Evolutionary conservation across 2,329 filamentous ascomycete species (phyloP).

Genomic region (Colletotrichum sp.): DNA sequence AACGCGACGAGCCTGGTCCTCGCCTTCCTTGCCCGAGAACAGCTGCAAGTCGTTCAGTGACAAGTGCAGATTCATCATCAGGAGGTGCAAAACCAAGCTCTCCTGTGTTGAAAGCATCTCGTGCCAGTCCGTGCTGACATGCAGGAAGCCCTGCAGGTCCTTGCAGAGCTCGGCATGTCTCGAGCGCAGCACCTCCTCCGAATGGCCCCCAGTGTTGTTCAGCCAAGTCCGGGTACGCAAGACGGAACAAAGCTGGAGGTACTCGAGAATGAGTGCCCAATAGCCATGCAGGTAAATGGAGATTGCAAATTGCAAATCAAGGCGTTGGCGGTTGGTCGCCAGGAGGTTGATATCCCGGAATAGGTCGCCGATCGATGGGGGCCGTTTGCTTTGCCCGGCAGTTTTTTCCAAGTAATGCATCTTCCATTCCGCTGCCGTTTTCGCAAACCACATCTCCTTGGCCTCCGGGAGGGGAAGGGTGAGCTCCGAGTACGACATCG

Average conservation of each 20-base stretch:
- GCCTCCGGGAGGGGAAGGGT: slow-evolving; percentile 68
- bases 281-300: slow-evolving; percentile 69
- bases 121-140: slow-evolving; percentile 46
- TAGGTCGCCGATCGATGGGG: slow-evolving; percentile 60
- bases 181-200: slow-evolving; percentile 53
- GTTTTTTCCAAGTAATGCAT: slow-evolving; percentile 54
- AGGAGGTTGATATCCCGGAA: slow-evolving; percentile 62
- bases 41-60: slow-evolving; percentile 70
- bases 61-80: slow-evolving; percentile 69
- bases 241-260: slow-evolving; percentile 62
- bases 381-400: slow-evolving; percentile 41
- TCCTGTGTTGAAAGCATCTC: slow-evolving; percentile 50
- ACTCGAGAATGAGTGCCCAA: slow-evolving; percentile 71
- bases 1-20: slow-evolving; percentile 66
- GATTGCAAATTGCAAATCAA: slow-evolving; percentile 63
- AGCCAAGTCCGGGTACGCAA: slow-evolving; percentile 53
- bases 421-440: slow-evolving; percentile 70
- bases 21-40: slow-evolving; percentile 71
- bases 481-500: slow-evolving; percentile 73
- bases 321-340: slow-evolving; percentile 47
- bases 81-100: slow-evolving; percentile 54
- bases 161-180: slow-evolving; percentile 68
- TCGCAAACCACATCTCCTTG: slow-evolving; percentile 69
- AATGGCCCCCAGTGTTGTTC: slow-evolving; percentile 40
- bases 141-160: slow-evolving; percentile 55